Evolutionary conservation across 257 asterid species (phyloP).

Genomic region (Solanum dulcamara): DNA sequence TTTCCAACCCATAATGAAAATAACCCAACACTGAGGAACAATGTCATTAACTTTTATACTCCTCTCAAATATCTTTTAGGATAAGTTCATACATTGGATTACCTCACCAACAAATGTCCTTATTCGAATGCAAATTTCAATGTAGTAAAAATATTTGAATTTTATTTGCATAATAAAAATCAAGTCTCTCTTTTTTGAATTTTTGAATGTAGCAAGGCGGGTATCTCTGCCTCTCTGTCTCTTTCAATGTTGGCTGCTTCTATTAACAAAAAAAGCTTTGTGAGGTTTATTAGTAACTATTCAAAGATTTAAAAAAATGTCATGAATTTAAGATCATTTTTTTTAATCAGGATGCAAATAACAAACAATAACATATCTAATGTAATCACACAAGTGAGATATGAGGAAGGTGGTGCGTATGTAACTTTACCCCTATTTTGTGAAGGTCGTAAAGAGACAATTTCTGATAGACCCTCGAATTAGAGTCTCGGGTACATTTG

Average conservation of each 20-base stretch:
- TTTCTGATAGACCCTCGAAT: not conserved
- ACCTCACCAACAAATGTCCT: not conserved
- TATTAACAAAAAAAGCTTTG: not conserved
- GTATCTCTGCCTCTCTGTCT: not conserved
- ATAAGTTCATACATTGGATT: not conserved
- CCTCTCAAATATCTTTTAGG: not conserved
- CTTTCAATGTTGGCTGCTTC: not conserved
- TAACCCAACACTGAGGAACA: constrained; percentile 16
- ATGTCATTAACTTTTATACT: constrained; percentile 3
- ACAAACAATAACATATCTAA: not conserved
- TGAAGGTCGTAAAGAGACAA: not conserved
- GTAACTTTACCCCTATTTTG: not conserved
- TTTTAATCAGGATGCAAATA: not conserved
- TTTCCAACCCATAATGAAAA: constrained; percentile 26
- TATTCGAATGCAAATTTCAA: not conserved
- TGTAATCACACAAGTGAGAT: not conserved
- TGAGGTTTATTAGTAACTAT: not conserved
- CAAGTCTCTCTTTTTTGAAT: not conserved
- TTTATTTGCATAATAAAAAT: not conserved
- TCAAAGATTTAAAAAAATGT: not conserved
- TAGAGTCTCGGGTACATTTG: not conserved
- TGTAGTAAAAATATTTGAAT: too few relatives aligned
- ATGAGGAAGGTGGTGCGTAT: too few relatives aligned
- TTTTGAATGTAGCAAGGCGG: not conserved
- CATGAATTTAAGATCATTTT: not conserved